Evolutionary conservation across 768 basidiomycete genomes (phyloP).

Genomic region (Mycena vulgaris): DNA sequence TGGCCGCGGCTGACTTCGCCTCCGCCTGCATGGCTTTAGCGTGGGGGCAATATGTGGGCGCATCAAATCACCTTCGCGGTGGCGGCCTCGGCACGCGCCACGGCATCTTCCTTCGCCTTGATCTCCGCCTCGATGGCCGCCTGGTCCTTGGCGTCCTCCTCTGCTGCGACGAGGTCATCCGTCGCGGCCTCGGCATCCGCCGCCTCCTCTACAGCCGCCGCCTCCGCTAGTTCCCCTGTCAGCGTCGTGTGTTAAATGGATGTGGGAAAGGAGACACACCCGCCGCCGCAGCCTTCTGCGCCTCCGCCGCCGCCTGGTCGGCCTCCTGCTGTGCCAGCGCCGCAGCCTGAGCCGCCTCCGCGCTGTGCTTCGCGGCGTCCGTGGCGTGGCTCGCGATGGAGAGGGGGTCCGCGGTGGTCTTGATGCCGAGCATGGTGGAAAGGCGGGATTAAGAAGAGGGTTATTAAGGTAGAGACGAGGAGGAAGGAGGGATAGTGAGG

Average conservation of each 20-base stretch:
- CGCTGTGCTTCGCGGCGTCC: not conserved
- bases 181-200: not conserved
- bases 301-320: conserved; percentile 6
- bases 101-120: conserved; percentile 30
- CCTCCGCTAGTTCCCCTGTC: not conserved
- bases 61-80: conserved; percentile 16
- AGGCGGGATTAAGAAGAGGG: not conserved
- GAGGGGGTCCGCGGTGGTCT: not conserved
- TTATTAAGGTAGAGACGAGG: not conserved
- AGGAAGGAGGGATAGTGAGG: not conserved
- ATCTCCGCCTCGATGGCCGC: conserved; percentile 29
- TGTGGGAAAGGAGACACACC: not conserved
- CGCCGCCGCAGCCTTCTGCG: conserved; percentile 7
- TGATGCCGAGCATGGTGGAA: not conserved
- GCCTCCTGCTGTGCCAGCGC: not conserved
- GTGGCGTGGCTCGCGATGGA: not conserved
- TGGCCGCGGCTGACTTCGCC: conserved; percentile 27
- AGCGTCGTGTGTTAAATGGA: too few relatives aligned
- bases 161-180: not conserved
- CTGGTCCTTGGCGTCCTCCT: conserved; percentile 21
- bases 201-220: not conserved
- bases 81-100: conserved; percentile 15
- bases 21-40: conserved; percentile 14
- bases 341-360: not conserved
- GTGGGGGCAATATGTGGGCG: not conserved